Conservation (phyloP, 2,329 filamentous ascomycete species). For the Immersiporthe knoxdaviesiana region DNA sequence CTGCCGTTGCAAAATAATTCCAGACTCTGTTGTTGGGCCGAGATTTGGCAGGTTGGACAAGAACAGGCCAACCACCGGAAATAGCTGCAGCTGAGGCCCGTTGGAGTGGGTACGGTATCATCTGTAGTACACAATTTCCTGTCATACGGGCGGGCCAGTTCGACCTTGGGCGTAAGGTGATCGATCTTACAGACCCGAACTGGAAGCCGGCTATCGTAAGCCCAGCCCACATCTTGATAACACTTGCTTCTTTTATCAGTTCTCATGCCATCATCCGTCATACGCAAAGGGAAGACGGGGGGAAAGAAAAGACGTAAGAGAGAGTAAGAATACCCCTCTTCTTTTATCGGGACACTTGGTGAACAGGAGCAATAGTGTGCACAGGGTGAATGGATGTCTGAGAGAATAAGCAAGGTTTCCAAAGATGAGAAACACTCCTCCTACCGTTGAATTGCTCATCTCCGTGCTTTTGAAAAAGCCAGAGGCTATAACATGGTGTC, state of each 20-base stretch:
- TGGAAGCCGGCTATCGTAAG: constrained; percentile 2
- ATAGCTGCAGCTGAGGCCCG: constrained; percentile 4
- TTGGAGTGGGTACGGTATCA: not conserved
- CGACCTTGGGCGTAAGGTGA: not conserved
- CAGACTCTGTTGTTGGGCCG: not conserved
- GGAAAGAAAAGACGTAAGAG: not conserved
- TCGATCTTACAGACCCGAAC: not conserved
- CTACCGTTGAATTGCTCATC: constrained; percentile 7
- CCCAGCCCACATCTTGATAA: not conserved
- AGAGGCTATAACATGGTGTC: not conserved
- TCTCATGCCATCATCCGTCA: not conserved
- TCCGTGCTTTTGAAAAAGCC: not conserved
- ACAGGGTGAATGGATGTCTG: not conserved
- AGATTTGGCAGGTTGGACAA: not conserved
- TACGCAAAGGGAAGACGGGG: not conserved
- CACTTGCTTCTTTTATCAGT: not conserved
- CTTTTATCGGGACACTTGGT: not conserved
- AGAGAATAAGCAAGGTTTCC: not conserved
- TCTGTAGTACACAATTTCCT: not conserved
- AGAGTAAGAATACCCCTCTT: not conserved
- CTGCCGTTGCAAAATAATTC: not conserved
- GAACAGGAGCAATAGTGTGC: not conserved
- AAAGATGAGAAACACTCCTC: not conserved
- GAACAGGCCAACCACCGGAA: not conserved
- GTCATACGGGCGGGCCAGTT: not conserved